phyloP scores from a whole-genome alignment of 345 rosid species.

The Atalantia buxifolia region DNA sequence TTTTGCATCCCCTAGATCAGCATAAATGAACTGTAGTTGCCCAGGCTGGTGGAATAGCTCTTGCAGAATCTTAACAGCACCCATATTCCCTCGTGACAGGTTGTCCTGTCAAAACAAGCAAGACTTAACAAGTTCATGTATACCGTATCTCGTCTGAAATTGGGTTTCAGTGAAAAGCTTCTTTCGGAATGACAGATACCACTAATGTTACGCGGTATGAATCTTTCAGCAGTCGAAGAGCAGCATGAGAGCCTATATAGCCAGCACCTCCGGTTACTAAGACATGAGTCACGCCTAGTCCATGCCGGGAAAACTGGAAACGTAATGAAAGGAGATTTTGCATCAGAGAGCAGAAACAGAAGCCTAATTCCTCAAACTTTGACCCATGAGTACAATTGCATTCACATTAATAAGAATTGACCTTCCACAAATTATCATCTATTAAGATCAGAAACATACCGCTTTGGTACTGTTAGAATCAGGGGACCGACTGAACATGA shows the following conservation, averaged over 20 bases:
- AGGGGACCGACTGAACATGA: constrained; percentile 32
- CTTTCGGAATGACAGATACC: constrained; percentile 24
- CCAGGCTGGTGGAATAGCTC: constrained; percentile 59
- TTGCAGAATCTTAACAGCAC: constrained; percentile 55
- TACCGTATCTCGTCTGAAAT: not conserved
- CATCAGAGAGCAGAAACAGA: not conserved
- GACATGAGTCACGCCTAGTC: constrained; percentile 56
- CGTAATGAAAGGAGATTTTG: not conserved
- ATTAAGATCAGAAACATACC: constrained; percentile 17
- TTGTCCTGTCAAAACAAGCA: constrained; percentile 42
- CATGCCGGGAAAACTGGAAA: constrained; percentile 41
- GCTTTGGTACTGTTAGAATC: constrained; percentile 13
- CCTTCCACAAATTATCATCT: not conserved
- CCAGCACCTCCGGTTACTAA: constrained; percentile 85
- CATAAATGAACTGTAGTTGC: constrained; percentile 61
- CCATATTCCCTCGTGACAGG: constrained; percentile 65
- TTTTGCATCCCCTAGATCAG: constrained; percentile 61
- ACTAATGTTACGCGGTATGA: constrained; percentile 69
- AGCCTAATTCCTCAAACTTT: not conserved
- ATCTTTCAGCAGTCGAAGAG: constrained; percentile 57
- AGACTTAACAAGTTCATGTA: not conserved
- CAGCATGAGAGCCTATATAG: constrained; percentile 77
- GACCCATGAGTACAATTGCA: not conserved
- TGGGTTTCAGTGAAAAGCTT: not conserved
- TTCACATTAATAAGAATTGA: not conserved